A percentile compares a stretch with the other conserved stretches of the same genome.
These are phyloP conservation scores for Pterocarpus santalinus DNA, from an alignment of 306 rosid genomes.

Conservation along the genomic window DNA sequence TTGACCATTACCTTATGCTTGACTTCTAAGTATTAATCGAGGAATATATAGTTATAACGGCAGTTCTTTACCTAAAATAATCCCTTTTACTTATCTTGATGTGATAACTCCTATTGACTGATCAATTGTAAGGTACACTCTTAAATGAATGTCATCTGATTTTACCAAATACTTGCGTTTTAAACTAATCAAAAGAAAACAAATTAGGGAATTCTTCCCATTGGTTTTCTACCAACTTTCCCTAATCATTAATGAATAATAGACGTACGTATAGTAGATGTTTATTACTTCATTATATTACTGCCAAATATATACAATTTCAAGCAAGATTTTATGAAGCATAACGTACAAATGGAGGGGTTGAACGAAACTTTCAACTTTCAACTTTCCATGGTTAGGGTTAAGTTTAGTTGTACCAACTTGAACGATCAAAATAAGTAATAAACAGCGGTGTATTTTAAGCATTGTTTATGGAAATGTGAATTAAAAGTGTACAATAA, in stretches of 20 bases:
- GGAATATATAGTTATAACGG: background rate
- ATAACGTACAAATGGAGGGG: background rate
- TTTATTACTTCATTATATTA: background rate
- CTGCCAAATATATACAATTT: background rate
- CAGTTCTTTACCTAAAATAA: background rate
- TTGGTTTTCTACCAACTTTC: background rate
- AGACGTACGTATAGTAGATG: background rate
- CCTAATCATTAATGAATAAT: background rate
- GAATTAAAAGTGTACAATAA: no score
- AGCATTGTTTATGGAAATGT: background rate
- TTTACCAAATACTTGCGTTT: background rate
- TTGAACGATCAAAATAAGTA: constrained; percentile 4
- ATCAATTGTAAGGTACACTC: background rate
- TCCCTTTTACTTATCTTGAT: background rate
- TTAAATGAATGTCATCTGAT: background rate
- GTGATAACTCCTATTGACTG: background rate
- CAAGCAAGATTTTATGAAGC: background rate
- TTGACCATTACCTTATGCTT: background rate
- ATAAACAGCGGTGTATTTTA: no score
- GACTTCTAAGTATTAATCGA: background rate
- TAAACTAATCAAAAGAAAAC: background rate
- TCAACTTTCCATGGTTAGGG: background rate
- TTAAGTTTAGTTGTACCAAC: background rate
- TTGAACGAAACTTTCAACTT: background rate
- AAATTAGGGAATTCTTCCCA: background rate